These are phyloP conservation scores for Cladosporium sp. DNA, from an alignment of 2,329 filamentous ascomycete genomes.

Conservation along the genomic window DNA sequence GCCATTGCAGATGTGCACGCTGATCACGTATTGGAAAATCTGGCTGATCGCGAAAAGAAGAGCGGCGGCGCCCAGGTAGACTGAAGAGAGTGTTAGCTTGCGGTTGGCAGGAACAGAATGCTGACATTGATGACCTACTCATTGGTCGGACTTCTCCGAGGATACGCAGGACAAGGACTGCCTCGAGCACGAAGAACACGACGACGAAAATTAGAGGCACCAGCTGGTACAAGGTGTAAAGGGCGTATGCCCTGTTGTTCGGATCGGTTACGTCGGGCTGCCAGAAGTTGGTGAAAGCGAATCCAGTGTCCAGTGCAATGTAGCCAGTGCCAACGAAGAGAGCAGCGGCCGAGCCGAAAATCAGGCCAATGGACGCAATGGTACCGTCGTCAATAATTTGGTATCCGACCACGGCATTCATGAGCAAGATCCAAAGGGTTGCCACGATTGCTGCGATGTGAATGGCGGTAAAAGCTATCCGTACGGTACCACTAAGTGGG, in stretches of 20 bases:
- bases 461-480: slow-evolving; percentile 79
- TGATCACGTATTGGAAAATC: slow-evolving; percentile 93
- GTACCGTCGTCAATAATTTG: slow-evolving; percentile 94
- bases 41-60: slow-evolving; percentile 87
- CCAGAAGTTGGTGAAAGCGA: slow-evolving; percentile 78
- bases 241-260: slow-evolving; percentile 70
- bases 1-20: slow-evolving; percentile 81
- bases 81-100: slow-evolving; percentile 32
- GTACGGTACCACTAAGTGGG: slow-evolving; percentile 64
- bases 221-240: slow-evolving; percentile 93
- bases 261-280: slow-evolving; percentile 45
- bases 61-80: slow-evolving; percentile 70
- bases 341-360: slow-evolving; percentile 62
- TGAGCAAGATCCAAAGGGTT: slow-evolving; percentile 82
- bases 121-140: slow-evolving; percentile 47
- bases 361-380: slow-evolving; percentile 70
- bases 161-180: slow-evolving; percentile 75
- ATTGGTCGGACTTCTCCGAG: slow-evolving; percentile 89
- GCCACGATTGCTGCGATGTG: slow-evolving; percentile 87
- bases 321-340: slow-evolving; percentile 90
- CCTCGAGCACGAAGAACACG: slow-evolving; percentile 77
- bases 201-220: slow-evolving; percentile 85
- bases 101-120: neutral
- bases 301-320: slow-evolving; percentile 90
- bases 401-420: slow-evolving; percentile 89